Evolutionary conservation across 2,329 filamentous ascomycete species (phyloP).

Genomic region (Biscogniauxia sp.): DNA sequence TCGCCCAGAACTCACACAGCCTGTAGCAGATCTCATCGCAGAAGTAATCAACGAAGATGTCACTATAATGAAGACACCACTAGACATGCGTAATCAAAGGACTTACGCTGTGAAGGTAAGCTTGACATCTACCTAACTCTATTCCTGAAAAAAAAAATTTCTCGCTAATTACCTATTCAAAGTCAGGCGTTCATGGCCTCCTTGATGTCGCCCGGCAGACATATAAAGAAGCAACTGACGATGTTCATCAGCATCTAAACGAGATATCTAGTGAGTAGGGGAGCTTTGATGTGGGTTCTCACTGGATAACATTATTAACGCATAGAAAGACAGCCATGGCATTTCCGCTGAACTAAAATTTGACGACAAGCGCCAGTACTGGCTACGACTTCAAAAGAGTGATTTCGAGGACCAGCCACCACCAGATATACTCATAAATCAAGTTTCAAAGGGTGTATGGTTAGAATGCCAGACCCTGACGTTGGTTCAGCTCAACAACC

Average conservation of each 20-base stretch:
- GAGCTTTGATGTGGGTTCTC: neutral
- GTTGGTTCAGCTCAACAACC: constrained; percentile 75
- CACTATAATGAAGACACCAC: constrained; percentile 70
- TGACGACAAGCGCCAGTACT: constrained; percentile 77
- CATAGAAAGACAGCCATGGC: constrained; percentile 48
- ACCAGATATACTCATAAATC: constrained; percentile 75
- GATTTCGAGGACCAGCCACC: constrained; percentile 61
- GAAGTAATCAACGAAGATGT: constrained; percentile 78
- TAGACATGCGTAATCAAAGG: constrained; percentile 86
- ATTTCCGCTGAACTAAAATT: constrained; percentile 68
- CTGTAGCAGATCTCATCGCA: constrained; percentile 64
- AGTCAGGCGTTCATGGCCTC: constrained; percentile 79
- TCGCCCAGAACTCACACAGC: constrained; percentile 56
- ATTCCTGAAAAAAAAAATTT: too few species aligned
- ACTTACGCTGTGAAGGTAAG: constrained; percentile 80
- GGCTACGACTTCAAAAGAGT: constrained; percentile 61
- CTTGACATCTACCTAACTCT: neutral
- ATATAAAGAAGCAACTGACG: constrained; percentile 83
- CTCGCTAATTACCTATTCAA: constrained; percentile 21
- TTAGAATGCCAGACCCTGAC: constrained; percentile 86
- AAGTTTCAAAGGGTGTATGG: constrained; percentile 66
- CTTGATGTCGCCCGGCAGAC: constrained; percentile 86
- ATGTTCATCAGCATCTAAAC: constrained; percentile 69
- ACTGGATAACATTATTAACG: constrained; percentile 1
- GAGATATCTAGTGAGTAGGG: constrained; percentile 58